Evolutionary conservation across 306 rosid genomes (phyloP), one percentile per base, ranked within the genome.

Genomic region (Vachellia collinsii): DNA sequence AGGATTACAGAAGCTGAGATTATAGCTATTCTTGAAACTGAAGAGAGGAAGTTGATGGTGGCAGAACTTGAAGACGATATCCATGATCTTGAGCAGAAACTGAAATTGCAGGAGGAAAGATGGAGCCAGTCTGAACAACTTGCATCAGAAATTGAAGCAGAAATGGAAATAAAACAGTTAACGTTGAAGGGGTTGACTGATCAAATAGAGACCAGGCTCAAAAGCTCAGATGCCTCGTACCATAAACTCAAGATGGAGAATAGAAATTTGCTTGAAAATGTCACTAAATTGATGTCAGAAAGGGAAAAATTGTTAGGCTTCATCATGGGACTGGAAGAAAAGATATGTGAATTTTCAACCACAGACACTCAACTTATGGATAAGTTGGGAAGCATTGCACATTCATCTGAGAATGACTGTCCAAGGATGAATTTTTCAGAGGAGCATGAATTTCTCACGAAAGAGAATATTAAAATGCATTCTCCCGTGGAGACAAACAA

Each of bases 31-130:
- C 54, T 87, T 51, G 94, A 92, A 85, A 83, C 78, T 43, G 93
- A 92, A 84, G 97, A 88, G 84, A 91, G 89, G 73, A 91, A 91
- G 77, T 80, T 89, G 76, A 87, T 88, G 89, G 50, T 87, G 53
- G 66, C 8, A 68, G 92, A 92, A 82, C 94, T 94, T 43, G 94
- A 94, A 79, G 88, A 84, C 29, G 87, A 90, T 68, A 77, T 90
- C 66, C 73, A 56, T 39, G 77, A 76, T 25, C 79, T 94, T 53
- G 87, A 90, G 79, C 76, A 84, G 78, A 88, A 89, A 77, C 75
- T 92, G 51, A 85, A 94, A 67, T 38, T 79, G 20, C 89, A 89
- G 56, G 89, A 85, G 62, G 79, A 76, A 75, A 85, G 88, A 36
- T 83, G 84, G 87, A 76, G 75, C 38, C 74, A 80, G 2, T 79